These are phyloP conservation scores for Hansenula anomala DNA, from an alignment of 1,139 yeast species.

Conservation along the genomic window DNA sequence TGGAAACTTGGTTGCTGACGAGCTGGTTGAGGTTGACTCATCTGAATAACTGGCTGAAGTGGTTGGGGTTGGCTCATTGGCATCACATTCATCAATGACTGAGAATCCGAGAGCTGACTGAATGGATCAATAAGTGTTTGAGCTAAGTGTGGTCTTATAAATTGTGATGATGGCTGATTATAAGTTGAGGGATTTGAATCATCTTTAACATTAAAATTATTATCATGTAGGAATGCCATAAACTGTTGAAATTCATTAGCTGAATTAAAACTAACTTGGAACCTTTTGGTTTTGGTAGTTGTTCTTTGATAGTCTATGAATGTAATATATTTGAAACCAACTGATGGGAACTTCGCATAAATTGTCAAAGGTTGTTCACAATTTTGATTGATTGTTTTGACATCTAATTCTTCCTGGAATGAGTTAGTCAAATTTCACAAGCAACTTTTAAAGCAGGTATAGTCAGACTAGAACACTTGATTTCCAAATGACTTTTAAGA, in stretches of 20 bases:
- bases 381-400: neutral
- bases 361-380: slow-evolving; percentile 1
- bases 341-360: slow-evolving; percentile 16
- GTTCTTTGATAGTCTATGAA: neutral
- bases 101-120: too few species aligned
- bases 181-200: neutral
- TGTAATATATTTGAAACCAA: slow-evolving; percentile 14
- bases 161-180: slow-evolving; percentile 1
- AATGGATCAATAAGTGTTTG: neutral
- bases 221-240: slow-evolving; percentile 1
- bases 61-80: neutral
- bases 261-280: slow-evolving; percentile 15
- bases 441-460: neutral
- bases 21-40: too few species aligned
- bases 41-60: too few species aligned
- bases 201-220: neutral
- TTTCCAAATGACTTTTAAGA: slow-evolving; percentile 15
- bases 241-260: slow-evolving; percentile 7
- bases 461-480: slow-evolving; percentile 11
- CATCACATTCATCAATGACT: neutral
- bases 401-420: slow-evolving; percentile 8
- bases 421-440: neutral
- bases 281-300: slow-evolving; percentile 3
- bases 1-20: too few species aligned
- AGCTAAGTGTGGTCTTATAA: neutral